Base-by-base conservation (phyloP, 78 protist genomes). In the Dictyostelium firmibasis region DNA sequence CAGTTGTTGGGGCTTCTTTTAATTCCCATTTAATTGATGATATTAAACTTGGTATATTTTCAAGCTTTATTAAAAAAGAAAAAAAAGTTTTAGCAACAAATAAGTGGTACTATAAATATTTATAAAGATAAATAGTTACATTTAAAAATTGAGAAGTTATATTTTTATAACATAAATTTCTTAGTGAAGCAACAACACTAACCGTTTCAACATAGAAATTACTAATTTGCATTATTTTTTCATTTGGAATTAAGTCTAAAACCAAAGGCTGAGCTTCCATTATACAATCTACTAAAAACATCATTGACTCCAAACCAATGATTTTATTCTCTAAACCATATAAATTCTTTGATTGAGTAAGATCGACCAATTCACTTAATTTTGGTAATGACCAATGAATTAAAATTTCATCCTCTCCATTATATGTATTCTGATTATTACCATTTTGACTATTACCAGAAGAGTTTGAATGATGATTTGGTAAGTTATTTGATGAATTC, bases 291-390 rank as follows among this genome's bases (percentile, higher is more conserved):
- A 89, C 94, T 23, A 89, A 60, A 81, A 89, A 89, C 94, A 89
- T 89, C 94, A 89, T 89, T 62, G 94, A 89, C 70, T 89, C 94
- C 83, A 89, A 70, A 81, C 87, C 94, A 44, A 89, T 70, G 53
- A 89, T 62, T 76, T 67, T 81, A 81, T 81, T 36, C 50, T 78
- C 94, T 5, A 86, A 27, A 47, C 92, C 92, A 77, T 77, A 86
- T 29, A 89, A 67, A 53, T 47, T 67, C 23, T 81, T 78, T 23
- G 87, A 43, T 31, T 78, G 33, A 3, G 44, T 5, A 23, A 81
- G 47, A 70, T 89, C 94, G 0, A 89, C 81, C 23, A 35, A 35
- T 31, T 78, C 88, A 20, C 69, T 79, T 41, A 78, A 41, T 79
- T 78, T 89, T 0, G 94, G 94, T 23, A 89, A n/a, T 31, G 38